Percentiles rank a stretch among this genome's conserved stretches.
Evolutionary conservation across 352 stramenopile genomes (phyloP).

Genomic region (Globisporangium viniferum): DNA sequence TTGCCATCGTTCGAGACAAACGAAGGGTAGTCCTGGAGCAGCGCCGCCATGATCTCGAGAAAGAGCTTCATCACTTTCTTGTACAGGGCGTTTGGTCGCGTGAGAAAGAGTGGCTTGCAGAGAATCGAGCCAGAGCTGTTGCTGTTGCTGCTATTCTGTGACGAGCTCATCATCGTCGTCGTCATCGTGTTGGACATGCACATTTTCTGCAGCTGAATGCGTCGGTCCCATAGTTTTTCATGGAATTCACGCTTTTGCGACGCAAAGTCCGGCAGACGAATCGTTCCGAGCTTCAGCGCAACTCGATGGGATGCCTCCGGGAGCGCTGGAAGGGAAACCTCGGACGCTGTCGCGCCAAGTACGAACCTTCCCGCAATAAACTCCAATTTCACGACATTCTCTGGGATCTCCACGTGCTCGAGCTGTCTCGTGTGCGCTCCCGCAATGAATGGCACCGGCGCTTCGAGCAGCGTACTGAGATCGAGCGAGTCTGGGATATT

Average conservation of each 20-base stretch:
- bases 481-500: constrained; percentile 48
- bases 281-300: constrained; percentile 14
- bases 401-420: constrained; percentile 25
- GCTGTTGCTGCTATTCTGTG: background rate
- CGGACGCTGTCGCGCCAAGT: constrained; percentile 3
- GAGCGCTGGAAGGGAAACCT: constrained; percentile 11
- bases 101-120: constrained; percentile 20
- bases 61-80: constrained; percentile 31
- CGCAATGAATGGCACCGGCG: constrained; percentile 49
- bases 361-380: constrained; percentile 28
- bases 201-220: constrained; percentile 48
- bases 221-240: constrained; percentile 41
- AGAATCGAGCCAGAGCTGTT: background rate
- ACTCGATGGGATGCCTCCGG: constrained; percentile 17
- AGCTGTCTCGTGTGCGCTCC: constrained; percentile 38
- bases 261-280: constrained; percentile 25
- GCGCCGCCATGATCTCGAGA: constrained; percentile 20
- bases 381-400: constrained; percentile 42
- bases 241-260: constrained; percentile 39
- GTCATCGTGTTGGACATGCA: constrained; percentile 19
- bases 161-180: background rate
- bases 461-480: constrained; percentile 46
- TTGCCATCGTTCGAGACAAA: constrained; percentile 18
- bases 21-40: constrained; percentile 20
- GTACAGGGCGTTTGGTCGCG: constrained; percentile 19